Evolutionary conservation across 306 rosid genomes (phyloP), one percentile per base, ranked within the genome.

Genomic region (Purshia tridentata): DNA sequence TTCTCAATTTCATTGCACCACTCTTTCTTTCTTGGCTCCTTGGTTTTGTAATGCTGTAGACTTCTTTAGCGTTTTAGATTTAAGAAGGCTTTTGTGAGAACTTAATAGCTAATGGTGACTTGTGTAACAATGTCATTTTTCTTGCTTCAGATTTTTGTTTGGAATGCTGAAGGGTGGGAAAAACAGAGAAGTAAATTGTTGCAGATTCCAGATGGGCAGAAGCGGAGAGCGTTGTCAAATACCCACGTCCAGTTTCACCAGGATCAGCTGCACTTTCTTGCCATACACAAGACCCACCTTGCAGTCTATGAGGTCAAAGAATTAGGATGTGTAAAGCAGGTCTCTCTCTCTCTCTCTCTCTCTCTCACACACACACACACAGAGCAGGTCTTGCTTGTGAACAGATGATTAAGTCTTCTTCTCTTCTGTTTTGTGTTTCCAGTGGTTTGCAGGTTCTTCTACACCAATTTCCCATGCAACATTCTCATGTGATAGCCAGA

Each of bases 391-490:
- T 35, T 54, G 51, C 39, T 52, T 8, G 40, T 13, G 55, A n/a
- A 4, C 16, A n/a, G 10, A 6, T 35, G 1, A 19, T 61, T 2
- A 56, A 47, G 52, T 62, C 10, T 52, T 51, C 4, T 29, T 9
- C 22, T 62, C 10, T 52, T 51, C 4, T 29, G n/a, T 42, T 15
- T 39, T 41, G 46, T 41, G 1, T 73, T 73, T 78, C 58, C 61
- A 87, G 96, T 91, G 96, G 96, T 61, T 70, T 78, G 77, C 86
- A 41, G 76, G 82, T 64, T 76, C 88, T 29, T 56, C 84, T 3
- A 90, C 92, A 23, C 91, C 87, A 44, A 87, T 91, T 74, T 89
- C 92, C 11, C 88, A 88, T 70, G 97, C 95, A 56, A 84, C 97
- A 53, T 89, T 87, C 89, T 88, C 95, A 29, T 88, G 92, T 69